Evolutionary conservation across 345 rosid genomes (phyloP).

Genomic region (Populus ilicifolia): DNA sequence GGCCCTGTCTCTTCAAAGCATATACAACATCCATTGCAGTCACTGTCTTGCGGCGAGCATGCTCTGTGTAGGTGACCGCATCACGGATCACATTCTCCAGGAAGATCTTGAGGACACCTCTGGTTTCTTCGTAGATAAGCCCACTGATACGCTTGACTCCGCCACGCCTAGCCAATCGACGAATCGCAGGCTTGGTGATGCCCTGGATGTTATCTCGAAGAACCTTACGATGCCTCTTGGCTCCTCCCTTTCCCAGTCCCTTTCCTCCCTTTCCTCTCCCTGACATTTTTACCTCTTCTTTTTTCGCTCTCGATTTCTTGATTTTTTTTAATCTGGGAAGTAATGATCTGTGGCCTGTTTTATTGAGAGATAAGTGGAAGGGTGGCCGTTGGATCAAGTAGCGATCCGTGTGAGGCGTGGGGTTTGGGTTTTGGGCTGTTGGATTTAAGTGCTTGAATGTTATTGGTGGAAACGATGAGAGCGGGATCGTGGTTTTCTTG

Average conservation of each 20-base stretch:
- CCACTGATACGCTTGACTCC: not conserved
- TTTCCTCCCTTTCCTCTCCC: not conserved
- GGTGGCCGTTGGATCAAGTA: not conserved
- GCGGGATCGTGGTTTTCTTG: not conserved
- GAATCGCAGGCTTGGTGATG: not conserved
- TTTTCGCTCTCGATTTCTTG: not conserved
- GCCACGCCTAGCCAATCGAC: not conserved
- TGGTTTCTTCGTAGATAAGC: not conserved
- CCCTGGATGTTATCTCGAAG: not conserved
- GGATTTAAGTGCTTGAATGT: not conserved
- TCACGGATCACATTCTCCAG: not conserved
- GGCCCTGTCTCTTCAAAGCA: slow-evolving; percentile 3
- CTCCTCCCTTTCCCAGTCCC: slow-evolving; percentile 1
- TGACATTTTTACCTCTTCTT: not conserved
- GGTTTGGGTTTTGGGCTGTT: not conserved
- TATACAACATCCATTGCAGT: slow-evolving; percentile 1
- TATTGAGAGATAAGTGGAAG: not conserved
- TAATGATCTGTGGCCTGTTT: no score
- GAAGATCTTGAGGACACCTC: not conserved
- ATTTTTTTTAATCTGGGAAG: not conserved
- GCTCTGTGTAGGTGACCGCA: not conserved
- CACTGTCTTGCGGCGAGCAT: not conserved
- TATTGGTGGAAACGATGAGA: not conserved
- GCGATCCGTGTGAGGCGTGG: not conserved
- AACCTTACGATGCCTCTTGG: not conserved